Percentiles rank a stretch among this genome's conserved stretches.
These are phyloP conservation scores for Claviceps cyperi DNA, from an alignment of 2,329 filamentous ascomycete genomes.

Conservation along the genomic window DNA sequence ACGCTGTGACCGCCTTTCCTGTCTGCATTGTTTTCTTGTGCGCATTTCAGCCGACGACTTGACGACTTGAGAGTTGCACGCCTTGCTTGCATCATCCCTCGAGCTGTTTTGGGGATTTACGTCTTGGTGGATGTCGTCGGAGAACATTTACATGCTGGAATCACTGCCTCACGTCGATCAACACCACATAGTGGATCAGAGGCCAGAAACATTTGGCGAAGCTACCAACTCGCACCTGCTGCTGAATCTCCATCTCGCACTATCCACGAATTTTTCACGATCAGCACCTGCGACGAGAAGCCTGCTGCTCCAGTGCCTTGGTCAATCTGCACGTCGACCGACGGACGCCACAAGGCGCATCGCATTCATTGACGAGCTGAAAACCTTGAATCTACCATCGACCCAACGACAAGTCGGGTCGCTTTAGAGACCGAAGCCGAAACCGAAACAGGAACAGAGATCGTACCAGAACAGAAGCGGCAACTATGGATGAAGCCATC, in stretches of 20 bases:
- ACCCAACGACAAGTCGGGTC: neutral
- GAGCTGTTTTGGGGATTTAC: neutral
- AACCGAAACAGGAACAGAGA: neutral
- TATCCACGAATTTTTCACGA: neutral
- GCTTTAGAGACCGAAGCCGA: neutral
- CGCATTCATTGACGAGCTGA: neutral
- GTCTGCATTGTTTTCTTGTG: neutral
- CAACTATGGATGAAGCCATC: constrained; percentile 55
- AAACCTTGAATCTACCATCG: neutral
- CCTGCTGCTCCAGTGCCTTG: too few species aligned
- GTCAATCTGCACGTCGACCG: neutral
- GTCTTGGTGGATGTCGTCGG: neutral
- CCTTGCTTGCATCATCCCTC: neutral
- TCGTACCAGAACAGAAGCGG: neutral
- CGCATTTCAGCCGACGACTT: neutral
- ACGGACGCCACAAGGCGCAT: neutral
- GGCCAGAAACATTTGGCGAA: neutral
- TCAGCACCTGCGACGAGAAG: neutral
- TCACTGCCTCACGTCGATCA: neutral
- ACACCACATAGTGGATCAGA: neutral
- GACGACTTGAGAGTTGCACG: neutral
- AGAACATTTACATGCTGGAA: neutral
- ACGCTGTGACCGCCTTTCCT: neutral
- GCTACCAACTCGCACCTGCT: neutral
- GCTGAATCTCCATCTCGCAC: neutral